Evolutionary conservation across 1,284 basidiomycete species (phyloP), one percentile per base, ranked within the genome.

Genomic region (Trametes versicolor): DNA sequence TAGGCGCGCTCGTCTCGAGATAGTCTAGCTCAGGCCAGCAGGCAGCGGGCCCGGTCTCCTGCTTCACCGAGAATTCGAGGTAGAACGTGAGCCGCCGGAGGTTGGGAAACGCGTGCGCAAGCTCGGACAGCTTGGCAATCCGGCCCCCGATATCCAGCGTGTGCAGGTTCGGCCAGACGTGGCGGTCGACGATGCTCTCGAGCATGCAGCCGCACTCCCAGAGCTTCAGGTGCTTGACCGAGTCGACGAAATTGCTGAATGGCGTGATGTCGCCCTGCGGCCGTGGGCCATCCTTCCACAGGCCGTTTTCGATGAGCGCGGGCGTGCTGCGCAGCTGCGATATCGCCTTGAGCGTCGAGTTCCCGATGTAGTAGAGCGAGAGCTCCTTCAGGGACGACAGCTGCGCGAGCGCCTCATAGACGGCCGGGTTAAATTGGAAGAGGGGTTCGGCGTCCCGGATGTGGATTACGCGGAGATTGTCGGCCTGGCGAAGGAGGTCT

Each of bases 181-280:
- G 63, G 21, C 62, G 57, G 64, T 69, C 66, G 57, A 66, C 57
- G 53, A 72, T 49, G 58, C 68, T 69, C 60, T 70, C 71, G 55
- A 72, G 66, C 64, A 72, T 70, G 60, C 71, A 72, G 23, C 69
- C 71, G 51, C 67, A 69, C 66, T 72, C 69, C 69, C 69, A 72
- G 43, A 72, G 64, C 60, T 71, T 69, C 60, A 72, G 66, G 49
- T 69, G 68, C 39, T 56, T 52, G 25, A 72, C 56, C 0, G 64
- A 67, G 23, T 64, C 55, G 21, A 67, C 66, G 65, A 68, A 72
- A 10, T 52, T 62, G 32, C 66, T 65, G 29, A 72, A 72, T 3
- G 69, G 67, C 19, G 66, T 66, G 54, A 70, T 62, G 59, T 72
- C 71, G 27, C 71, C 71, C 45, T 70, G 67, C 25, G 68, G 69